Evolutionary conservation across 371 early-diverging fungal genomes (phyloP), one percentile per base, ranked within the genome.

Genomic region (Mortierella sp.): DNA sequence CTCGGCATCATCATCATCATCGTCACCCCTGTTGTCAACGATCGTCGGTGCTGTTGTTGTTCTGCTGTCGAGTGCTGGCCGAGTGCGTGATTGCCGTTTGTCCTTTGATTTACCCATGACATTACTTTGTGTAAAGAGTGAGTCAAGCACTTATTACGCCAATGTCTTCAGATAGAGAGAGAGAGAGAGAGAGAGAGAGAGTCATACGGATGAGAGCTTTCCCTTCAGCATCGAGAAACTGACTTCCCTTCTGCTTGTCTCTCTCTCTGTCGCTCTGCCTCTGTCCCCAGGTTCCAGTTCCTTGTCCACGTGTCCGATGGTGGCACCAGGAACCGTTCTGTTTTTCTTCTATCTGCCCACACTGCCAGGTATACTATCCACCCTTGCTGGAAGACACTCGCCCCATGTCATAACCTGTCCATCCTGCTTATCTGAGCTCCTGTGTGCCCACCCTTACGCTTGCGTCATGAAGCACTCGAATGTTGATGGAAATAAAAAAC

Each of bases 261-360:
- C 24, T n/a, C n/a, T 24, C 50, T 9, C 14, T 6, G 50, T 50
- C 50, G n/a, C n/a, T 50, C 50, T 34, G 22, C 19, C 29, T 29
- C 31, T 26, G 14, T 53, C n/a, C 61, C 39, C 61, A 61, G 22
- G 61, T 61, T 61, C 61, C 61, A 61, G 37, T 61, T 61, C 61
- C 61, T 34, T 1, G 61, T 39, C 22, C 61, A 22, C 61, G 61
- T 22, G 37, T 34, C 16, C 37, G 31, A 19, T 6, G 61, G 37
- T 61, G 19, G 61, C 61, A 34, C 61, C 61, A n/a, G 37, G 34
- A 34, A 19, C 37, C 29, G 16, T 53, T 53, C 29, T 29, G 22
- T 3, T n/a, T 34, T 61, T 19, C 8, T 19, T 34, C 58, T 6
- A 19, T 58, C 22, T 34, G 22, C 61, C 55, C n/a, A 22, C 19